Base-by-base conservation (phyloP, 164 flowering plant species). In the Kingdonia uniflora region DNA sequence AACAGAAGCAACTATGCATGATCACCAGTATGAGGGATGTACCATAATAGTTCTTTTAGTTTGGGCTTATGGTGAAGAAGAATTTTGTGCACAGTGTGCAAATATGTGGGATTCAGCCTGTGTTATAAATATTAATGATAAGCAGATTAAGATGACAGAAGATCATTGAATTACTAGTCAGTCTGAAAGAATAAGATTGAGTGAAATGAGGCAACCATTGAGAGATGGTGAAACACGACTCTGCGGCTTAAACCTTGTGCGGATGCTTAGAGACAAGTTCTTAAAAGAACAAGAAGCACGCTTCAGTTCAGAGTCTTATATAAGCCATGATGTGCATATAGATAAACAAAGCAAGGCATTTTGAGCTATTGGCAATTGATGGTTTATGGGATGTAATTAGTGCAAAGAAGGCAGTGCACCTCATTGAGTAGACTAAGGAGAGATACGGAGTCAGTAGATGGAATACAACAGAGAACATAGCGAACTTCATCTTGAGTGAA, bases 81-180 rank as follows among this genome's bases (percentile, higher is more conserved):
- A 70, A 56, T 68, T 79, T 65, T 88, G 74, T 67, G 84, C 70
- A 11, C 99, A 88, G 65, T 86, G 99, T 77, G 99, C 97, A 63
- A 92, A 92, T 76, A 80, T 92, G 65, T 97, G 99, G 50, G 99
- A 92, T 62, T 88, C 99, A 14, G 82, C 95, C 48, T 86, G 99
- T 66, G 52, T 92, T 43, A 55, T 81, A 51, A 29, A 8, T 29
- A 63, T 82, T 69, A 75, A 72, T 52, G 96, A 84, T 64, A 70
- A 72, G 59, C 87, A 66, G 57, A 70, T 76, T 51, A 82, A 72
- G 69, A 80, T 92, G 91, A 76, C 95, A n/a, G 95, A 84, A 71
- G 99, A 92, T 61, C 99, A 88, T 52, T 70, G 87, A 61, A 37
- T 92, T 59, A 72, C 71, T 38, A 86, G 89, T 71, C 53, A 67